phyloP scores from a whole-genome alignment of 257 asterid species.

The Verbena officinalis region DNA sequence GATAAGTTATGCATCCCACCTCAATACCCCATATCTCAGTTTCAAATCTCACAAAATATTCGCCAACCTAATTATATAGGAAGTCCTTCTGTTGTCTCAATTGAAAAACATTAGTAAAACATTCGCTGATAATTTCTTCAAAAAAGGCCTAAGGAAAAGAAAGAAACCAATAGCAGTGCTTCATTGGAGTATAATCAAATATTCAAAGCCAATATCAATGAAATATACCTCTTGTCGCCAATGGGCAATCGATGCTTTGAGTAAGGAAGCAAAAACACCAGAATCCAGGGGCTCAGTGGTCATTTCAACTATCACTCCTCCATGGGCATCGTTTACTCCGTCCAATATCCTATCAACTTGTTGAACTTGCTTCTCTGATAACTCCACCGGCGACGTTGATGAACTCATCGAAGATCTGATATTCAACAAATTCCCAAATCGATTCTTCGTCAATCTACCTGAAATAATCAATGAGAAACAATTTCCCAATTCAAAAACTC shows the following conservation, averaged over 20 bases:
- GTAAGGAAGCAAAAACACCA: slow-evolving; percentile 54
- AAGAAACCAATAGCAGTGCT: background rate
- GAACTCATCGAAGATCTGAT: slow-evolving; percentile 55
- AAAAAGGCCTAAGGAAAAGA: background rate
- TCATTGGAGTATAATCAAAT: background rate
- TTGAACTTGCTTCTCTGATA: slow-evolving; percentile 41
- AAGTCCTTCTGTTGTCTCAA: background rate
- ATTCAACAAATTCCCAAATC: slow-evolving; percentile 34
- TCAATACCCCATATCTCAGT: background rate
- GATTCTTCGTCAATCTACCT: slow-evolving; percentile 38
- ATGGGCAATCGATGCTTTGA: slow-evolving; percentile 73
- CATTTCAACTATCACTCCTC: slow-evolving; percentile 87
- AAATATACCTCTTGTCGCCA: slow-evolving; percentile 69
- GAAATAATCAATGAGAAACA: slow-evolving; percentile 27
- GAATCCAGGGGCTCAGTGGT: slow-evolving; percentile 64
- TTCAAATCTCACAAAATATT: too few species aligned
- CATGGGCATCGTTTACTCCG: slow-evolving; percentile 66
- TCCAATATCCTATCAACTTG: slow-evolving; percentile 58
- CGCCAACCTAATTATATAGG: too few species aligned
- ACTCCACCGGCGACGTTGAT: slow-evolving; percentile 31
- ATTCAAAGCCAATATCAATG: background rate
- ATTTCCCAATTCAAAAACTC: background rate
- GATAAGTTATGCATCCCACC: too few species aligned
- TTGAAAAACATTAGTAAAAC: background rate
- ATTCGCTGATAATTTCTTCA: too few species aligned